Evolutionary conservation across 208 protist genomes (phyloP).

Genomic region (Kentomonas sorsogonicus): DNA sequence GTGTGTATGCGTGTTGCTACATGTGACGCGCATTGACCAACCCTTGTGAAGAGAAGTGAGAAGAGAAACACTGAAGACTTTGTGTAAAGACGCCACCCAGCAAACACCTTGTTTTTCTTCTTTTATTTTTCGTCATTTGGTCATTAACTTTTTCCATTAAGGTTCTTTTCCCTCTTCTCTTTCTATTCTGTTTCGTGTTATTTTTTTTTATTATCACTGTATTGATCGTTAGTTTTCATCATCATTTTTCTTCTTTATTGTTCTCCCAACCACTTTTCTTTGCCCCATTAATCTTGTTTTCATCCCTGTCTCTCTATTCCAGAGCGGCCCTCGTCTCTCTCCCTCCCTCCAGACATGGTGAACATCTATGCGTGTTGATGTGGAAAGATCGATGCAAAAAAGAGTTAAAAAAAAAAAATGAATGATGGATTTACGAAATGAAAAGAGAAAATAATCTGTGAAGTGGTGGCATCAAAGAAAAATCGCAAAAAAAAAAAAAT

Average conservation of each 20-base stretch:
- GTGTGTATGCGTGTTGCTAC: too few species aligned
- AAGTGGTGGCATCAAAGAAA: not conserved
- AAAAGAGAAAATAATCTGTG: not conserved
- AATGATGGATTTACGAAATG: not conserved
- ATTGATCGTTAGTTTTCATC: not conserved
- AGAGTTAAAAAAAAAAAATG: conserved; percentile 3
- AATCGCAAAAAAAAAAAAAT: conserved; percentile 3
- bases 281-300: not conserved
- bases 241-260: conserved; percentile 1
- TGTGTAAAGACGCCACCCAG: too few species aligned
- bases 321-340: not conserved
- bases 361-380: not conserved
- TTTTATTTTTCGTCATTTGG: too few species aligned
- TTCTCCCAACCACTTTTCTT: not conserved
- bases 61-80: too few species aligned
- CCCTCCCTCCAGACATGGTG: not conserved
- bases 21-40: too few species aligned
- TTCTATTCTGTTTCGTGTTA: conserved; percentile 2
- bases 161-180: not conserved
- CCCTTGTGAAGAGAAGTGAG: too few species aligned
- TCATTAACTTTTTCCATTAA: too few species aligned
- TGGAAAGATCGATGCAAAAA: not conserved
- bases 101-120: too few species aligned
- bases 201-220: conserved; percentile 2
- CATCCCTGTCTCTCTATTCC: conserved; percentile 1